phyloP scores from a whole-genome alignment of 371 early-diverging fungal genomes.

The Funneliformis caledonium region DNA sequence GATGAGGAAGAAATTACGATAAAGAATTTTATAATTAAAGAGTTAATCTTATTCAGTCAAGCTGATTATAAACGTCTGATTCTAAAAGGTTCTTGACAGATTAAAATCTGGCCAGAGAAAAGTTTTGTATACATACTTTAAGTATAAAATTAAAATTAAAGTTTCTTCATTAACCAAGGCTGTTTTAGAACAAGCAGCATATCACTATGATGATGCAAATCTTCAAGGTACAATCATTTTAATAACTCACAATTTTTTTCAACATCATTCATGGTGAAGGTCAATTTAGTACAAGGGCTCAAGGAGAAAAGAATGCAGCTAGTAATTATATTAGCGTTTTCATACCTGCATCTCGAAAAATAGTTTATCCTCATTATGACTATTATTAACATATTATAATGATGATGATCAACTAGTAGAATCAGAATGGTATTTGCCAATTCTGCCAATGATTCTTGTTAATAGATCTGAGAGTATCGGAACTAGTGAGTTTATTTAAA shows the following conservation, averaged over 20 bases:
- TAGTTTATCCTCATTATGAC: constrained; percentile 84
- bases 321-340: constrained; percentile 97
- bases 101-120: constrained; percentile 99
- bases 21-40: constrained; percentile 97
- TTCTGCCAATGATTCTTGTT: constrained; percentile 96
- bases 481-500: constrained; percentile 62
- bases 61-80: constrained; percentile 99
- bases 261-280: constrained; percentile 93
- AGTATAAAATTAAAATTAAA: constrained; percentile 92
- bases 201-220: constrained; percentile 98
- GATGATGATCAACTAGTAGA: constrained; percentile 98
- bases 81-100: constrained; percentile 97
- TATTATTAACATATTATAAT: constrained; percentile 84
- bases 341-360: constrained; percentile 80
- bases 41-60: constrained; percentile 97
- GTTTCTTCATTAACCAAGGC: constrained; percentile 96
- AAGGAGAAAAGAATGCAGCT: constrained; percentile 99
- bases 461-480: constrained; percentile 99
- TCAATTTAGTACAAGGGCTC: constrained; percentile 97
- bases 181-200: constrained; percentile 93
- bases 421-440: constrained; percentile 97
- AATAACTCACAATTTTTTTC: constrained; percentile 98
- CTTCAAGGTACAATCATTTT: constrained; percentile 92
- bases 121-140: constrained; percentile 94
- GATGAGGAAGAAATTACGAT: constrained; percentile 79